phyloP scores from a whole-genome alignment of 2,329 filamentous ascomycete genomes.

The Pleurostoma richardsiae region DNA sequence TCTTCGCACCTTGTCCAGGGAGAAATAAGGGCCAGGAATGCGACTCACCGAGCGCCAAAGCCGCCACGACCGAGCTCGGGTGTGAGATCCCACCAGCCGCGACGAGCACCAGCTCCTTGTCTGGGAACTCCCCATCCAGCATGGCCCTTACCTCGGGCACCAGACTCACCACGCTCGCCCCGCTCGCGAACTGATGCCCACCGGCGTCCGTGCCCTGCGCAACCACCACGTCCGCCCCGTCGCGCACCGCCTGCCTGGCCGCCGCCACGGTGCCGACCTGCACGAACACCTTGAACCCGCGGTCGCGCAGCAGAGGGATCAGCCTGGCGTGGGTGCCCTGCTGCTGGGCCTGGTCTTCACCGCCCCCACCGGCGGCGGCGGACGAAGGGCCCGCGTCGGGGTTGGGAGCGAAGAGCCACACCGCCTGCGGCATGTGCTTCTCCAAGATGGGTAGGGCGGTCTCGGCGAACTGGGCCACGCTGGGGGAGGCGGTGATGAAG shows the following conservation, averaged over 20 bases:
- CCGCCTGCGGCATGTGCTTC: constrained; percentile 49
- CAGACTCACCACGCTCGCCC: constrained; percentile 49
- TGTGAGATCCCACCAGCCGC: constrained; percentile 58
- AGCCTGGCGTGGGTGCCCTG: constrained; percentile 15
- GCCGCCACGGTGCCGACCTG: constrained; percentile 57
- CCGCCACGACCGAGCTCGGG: constrained; percentile 48
- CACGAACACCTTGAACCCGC: constrained; percentile 46
- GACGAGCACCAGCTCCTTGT: constrained; percentile 33
- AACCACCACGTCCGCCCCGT: constrained; percentile 53
- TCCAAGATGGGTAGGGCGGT: constrained; percentile 46
- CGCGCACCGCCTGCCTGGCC: constrained; percentile 40
- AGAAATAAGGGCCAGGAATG: neutral
- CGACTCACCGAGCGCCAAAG: constrained; percentile 45
- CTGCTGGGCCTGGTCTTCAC: constrained; percentile 30
- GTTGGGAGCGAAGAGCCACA: constrained; percentile 64
- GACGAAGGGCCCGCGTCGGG: constrained; percentile 26
- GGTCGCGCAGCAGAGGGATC: constrained; percentile 25
- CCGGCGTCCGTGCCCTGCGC: constrained; percentile 61
- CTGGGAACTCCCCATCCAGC: constrained; percentile 29
- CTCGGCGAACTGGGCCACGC: constrained; percentile 28
- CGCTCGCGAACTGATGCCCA: constrained; percentile 53
- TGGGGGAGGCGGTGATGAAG: constrained; percentile 52
- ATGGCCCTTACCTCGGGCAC: constrained; percentile 52
- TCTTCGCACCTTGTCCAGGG: neutral
- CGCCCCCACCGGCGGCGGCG: constrained; percentile 19